These are phyloP conservation scores for Sugiyamaella xylanicola DNA, from an alignment of 1,139 yeast genomes.

Conservation along the genomic window DNA sequence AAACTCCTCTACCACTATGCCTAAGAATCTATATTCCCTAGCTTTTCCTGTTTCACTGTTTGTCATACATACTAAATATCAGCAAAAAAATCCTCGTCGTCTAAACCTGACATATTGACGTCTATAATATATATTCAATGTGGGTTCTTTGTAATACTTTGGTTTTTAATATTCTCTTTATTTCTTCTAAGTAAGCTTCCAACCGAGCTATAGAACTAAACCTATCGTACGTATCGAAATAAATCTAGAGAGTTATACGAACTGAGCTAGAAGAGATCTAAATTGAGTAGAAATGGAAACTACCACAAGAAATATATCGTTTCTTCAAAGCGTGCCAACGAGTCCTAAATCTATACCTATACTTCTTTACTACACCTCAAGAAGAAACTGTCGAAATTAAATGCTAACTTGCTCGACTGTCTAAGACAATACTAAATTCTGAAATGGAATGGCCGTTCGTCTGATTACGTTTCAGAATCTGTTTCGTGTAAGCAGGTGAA, in stretches of 20 bases:
- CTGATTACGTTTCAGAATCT: no score
- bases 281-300: background rate
- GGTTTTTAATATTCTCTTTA: background rate
- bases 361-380: background rate
- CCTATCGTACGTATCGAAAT: slow-evolving; percentile 8
- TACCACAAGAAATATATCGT: background rate
- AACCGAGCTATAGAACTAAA: slow-evolving; percentile 13
- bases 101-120: slow-evolving; percentile 56
- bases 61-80: slow-evolving; percentile 57
- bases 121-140: slow-evolving; percentile 10
- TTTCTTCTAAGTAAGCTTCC: slow-evolving; percentile 11
- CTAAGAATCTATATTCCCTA: background rate
- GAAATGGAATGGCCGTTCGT: no score
- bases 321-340: background rate
- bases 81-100: slow-evolving; percentile 82
- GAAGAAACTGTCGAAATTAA: background rate
- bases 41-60: no score
- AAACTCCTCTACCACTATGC: slow-evolving; percentile 21
- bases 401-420: no score
- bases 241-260: slow-evolving; percentile 7
- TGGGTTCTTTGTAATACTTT: slow-evolving; percentile 6
- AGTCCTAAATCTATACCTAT: background rate
- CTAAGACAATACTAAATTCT: no score
- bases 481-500: no score
- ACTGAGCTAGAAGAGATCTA: background rate